Evolutionary conservation across 1,284 basidiomycete species (phyloP).

Genomic region (Leccinum subfulvum): DNA sequence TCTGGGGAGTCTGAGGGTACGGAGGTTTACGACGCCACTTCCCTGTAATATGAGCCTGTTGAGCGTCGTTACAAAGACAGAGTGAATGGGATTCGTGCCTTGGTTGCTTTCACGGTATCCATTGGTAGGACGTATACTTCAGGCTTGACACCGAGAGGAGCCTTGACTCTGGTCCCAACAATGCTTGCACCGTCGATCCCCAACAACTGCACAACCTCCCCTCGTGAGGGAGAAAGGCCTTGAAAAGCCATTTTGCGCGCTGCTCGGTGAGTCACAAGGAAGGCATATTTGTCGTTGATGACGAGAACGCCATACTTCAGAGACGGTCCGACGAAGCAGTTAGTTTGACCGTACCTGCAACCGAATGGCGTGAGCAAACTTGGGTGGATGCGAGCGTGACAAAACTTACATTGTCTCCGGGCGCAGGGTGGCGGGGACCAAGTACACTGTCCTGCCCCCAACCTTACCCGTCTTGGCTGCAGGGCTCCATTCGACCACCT

Average conservation of each 20-base stretch:
- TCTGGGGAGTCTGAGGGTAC: slow-evolving; percentile 99
- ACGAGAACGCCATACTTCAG: slow-evolving; percentile 95
- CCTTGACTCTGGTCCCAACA: slow-evolving; percentile 89
- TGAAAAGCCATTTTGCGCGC: slow-evolving; percentile 99
- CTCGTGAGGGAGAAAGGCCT: slow-evolving; percentile 70
- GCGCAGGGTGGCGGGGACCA: slow-evolving; percentile 94
- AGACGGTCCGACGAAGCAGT: slow-evolving; percentile 91
- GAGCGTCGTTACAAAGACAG: slow-evolving; percentile 2
- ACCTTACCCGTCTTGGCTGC: slow-evolving; percentile 64
- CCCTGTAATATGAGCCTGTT: slow-evolving; percentile 49
- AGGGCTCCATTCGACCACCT: slow-evolving; percentile 80
- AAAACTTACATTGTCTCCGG: slow-evolving; percentile 89
- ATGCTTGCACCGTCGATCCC: slow-evolving; percentile 80
- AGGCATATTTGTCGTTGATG: slow-evolving; percentile 85
- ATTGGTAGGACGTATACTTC: slow-evolving; percentile 97
- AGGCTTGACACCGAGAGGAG: slow-evolving; percentile 80
- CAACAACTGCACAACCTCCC: slow-evolving; percentile 69
- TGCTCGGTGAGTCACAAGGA: slow-evolving; percentile 86
- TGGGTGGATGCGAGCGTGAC: slow-evolving; percentile 6
- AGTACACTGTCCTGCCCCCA: slow-evolving; percentile 80
- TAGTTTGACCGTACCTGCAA: slow-evolving; percentile 92
- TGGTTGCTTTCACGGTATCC: slow-evolving; percentile 94
- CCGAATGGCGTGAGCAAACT: slow-evolving; percentile 10
- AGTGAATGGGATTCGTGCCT: slow-evolving; percentile 43
- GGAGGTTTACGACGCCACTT: slow-evolving; percentile 95